These are phyloP conservation scores for Gossypium aridum DNA, from an alignment of 441 rosid species.

Conservation along the genomic window DNA sequence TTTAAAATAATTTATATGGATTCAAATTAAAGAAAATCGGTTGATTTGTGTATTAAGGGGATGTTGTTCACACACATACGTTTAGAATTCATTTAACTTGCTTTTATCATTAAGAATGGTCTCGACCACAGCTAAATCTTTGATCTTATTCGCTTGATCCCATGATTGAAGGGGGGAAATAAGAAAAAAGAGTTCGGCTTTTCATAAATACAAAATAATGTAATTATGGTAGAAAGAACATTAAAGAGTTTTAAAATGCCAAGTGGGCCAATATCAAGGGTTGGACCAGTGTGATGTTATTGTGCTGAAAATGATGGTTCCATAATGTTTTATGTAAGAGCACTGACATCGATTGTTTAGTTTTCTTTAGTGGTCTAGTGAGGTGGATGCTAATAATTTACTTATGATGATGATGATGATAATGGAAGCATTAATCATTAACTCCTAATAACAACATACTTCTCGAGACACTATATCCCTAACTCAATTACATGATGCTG, in stretches of 20 bases:
- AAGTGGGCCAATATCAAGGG: neutral
- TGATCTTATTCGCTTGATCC: neutral
- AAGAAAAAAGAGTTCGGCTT: neutral
- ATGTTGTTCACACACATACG: too few relatives aligned
- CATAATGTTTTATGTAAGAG: neutral
- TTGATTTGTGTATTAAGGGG: too few relatives aligned
- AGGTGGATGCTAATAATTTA: neutral
- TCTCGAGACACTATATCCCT: neutral
- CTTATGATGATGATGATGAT: neutral
- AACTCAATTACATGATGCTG: neutral
- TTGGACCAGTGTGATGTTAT: neutral
- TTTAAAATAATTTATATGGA: too few relatives aligned
- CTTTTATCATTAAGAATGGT: too few relatives aligned
- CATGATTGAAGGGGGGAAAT: too few relatives aligned
- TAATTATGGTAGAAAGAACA: neutral
- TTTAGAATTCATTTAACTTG: too few relatives aligned
- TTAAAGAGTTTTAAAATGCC: neutral
- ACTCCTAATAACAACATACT: neutral
- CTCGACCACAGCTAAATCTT: too few relatives aligned
- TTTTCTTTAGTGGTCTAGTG: constrained; percentile 1
- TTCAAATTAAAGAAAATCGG: too few relatives aligned
- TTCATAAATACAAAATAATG: neutral
- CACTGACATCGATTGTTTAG: neutral
- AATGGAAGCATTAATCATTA: neutral
- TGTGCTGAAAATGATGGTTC: neutral